Conservation (phyloP, 257 asterid genomes). For the Eustoma russellianum region DNA sequence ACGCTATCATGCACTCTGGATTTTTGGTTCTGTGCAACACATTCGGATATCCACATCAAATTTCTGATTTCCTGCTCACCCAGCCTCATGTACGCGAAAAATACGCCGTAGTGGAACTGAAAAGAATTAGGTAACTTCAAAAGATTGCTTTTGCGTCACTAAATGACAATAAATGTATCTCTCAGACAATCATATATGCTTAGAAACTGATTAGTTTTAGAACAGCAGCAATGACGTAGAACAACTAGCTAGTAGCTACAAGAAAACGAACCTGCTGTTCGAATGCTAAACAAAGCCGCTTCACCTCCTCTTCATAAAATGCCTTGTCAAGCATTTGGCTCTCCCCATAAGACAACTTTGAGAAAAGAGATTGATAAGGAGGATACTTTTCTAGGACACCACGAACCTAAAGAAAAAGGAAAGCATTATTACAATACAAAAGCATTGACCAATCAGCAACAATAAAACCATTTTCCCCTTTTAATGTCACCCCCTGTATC, state of each 20-base stretch:
- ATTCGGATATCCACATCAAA: conserved; percentile 97
- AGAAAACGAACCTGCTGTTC: conserved; percentile 80
- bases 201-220: background rate
- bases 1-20: conserved; percentile 89
- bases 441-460: background rate
- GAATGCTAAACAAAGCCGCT: conserved; percentile 82
- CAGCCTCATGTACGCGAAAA: conserved; percentile 84
- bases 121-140: too few relatives aligned
- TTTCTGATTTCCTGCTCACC: conserved; percentile 96
- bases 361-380: conserved; percentile 72
- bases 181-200: too few relatives aligned
- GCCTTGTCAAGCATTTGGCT: conserved; percentile 98
- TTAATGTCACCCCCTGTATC: background rate
- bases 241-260: background rate
- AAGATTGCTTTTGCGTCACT: too few relatives aligned
- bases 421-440: background rate
- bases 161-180: too few relatives aligned
- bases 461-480: background rate
- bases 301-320: conserved; percentile 92
- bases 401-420: conserved; percentile 54
- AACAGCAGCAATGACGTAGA: background rate
- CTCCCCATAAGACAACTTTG: conserved; percentile 86
- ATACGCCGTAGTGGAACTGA: conserved; percentile 85
- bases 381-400: conserved; percentile 85
- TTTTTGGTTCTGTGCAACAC: conserved; percentile 95